Conservation (phyloP, 257 asterid genomes). For the Verbascum thapsus region DNA sequence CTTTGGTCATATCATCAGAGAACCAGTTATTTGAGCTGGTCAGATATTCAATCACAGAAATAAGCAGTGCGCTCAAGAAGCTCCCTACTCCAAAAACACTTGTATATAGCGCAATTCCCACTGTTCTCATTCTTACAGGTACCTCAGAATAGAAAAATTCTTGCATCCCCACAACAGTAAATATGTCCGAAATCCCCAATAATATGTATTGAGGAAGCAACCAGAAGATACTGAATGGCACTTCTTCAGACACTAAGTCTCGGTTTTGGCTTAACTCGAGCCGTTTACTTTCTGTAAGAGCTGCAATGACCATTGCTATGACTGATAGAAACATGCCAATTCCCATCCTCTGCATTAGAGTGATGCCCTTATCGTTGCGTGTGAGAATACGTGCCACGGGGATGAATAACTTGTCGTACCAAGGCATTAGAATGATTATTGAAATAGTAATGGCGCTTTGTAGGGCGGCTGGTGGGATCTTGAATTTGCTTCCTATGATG, state of each 20-base stretch:
- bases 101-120: constrained; percentile 87
- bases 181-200: constrained; percentile 85
- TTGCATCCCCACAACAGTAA: constrained; percentile 98
- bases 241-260: constrained; percentile 25
- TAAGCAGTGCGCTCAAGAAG: constrained; percentile 69
- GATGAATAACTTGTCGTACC: constrained; percentile 65
- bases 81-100: constrained; percentile 94
- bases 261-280: constrained; percentile 36
- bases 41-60: constrained; percentile 54
- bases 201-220: constrained; percentile 84
- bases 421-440: constrained; percentile 76
- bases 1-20: constrained; percentile 65
- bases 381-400: constrained; percentile 63
- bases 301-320: constrained; percentile 86
- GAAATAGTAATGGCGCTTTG: constrained; percentile 91
- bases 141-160: constrained; percentile 87
- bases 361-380: constrained; percentile 63
- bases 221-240: constrained; percentile 76
- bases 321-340: constrained; percentile 84
- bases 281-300: constrained; percentile 58
- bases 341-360: constrained; percentile 84
- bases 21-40: constrained; percentile 76
- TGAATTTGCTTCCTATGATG: constrained; percentile 61
- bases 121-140: constrained; percentile 71
- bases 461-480: constrained; percentile 93